phyloP scores from a whole-genome alignment of 768 basidiomycete species.

The Hericium alpestre region DNA sequence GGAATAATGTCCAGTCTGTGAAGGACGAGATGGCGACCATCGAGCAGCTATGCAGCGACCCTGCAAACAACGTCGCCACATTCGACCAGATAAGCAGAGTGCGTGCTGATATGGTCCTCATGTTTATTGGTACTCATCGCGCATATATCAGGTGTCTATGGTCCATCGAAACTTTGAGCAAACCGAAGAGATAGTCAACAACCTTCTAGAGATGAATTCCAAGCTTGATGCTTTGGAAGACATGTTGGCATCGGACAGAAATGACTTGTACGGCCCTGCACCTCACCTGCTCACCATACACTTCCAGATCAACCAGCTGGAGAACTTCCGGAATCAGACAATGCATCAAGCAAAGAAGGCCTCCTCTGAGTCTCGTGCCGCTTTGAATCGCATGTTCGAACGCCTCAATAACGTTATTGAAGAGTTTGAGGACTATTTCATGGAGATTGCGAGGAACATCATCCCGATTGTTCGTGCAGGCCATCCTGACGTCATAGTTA shows the following conservation, averaged over 20 bases:
- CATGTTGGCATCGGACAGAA: conserved; percentile 64
- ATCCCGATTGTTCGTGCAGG: conserved; percentile 72
- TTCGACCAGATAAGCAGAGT: conserved; percentile 96
- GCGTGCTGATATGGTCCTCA: conserved; percentile 18
- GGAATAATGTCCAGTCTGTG: conserved; percentile 67
- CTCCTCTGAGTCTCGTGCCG: conserved; percentile 52
- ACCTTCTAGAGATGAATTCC: conserved; percentile 84
- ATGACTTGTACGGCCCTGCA: conserved; percentile 76
- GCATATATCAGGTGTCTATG: conserved; percentile 64
- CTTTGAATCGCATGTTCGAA: conserved; percentile 73
- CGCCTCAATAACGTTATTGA: conserved; percentile 70
- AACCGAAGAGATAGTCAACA: conserved; percentile 92
- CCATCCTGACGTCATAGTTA: conserved; percentile 78
- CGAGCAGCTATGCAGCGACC: conserved; percentile 68
- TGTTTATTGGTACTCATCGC: not conserved
- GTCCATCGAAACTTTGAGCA: conserved; percentile 92
- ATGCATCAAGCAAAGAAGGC: conserved; percentile 89
- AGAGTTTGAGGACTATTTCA: conserved; percentile 78
- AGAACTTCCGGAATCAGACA: conserved; percentile 88
- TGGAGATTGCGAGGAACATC: conserved; percentile 67
- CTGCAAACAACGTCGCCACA: conserved; percentile 65
- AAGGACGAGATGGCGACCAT: conserved; percentile 81
- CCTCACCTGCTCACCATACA: conserved; percentile 86
- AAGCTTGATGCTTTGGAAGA: conserved; percentile 71
- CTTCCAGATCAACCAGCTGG: conserved; percentile 84